Evolutionary conservation across 129 eudicot genomes (phyloP).

Genomic region (Escallonia rubra): DNA sequence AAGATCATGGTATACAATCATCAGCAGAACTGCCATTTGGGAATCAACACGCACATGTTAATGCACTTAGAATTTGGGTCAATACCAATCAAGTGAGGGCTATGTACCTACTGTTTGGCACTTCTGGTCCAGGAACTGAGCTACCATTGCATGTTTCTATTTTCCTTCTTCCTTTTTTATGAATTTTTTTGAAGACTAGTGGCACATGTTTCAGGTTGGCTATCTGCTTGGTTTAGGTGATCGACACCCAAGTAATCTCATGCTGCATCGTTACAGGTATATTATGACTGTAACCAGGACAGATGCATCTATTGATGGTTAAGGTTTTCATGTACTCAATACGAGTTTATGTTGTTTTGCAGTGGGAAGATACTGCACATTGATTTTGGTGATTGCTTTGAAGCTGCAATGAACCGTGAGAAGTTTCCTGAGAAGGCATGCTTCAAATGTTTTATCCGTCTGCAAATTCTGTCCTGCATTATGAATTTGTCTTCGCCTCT

Average conservation of each 20-base stretch:
- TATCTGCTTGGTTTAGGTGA: conserved; percentile 98
- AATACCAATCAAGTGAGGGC: no score
- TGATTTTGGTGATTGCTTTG: conserved; percentile 99
- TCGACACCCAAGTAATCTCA: conserved; percentile 99
- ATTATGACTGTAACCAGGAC: background rate
- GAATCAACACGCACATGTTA: no score
- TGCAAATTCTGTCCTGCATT: no score
- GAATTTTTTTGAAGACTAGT: background rate
- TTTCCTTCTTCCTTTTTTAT: background rate
- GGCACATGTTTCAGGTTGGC: conserved; percentile 64
- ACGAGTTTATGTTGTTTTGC: conserved; percentile 10
- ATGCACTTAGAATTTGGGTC: no score
- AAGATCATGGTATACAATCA: no score
- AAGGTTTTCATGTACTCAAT: conserved; percentile 8
- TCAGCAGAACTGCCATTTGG: no score
- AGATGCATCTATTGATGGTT: conserved; percentile 3
- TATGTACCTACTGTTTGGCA: no score
- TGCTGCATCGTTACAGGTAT: conserved; percentile 96
- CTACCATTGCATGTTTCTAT: background rate
- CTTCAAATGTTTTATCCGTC: background rate
- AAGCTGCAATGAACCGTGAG: conserved; percentile 98
- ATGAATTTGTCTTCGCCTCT: background rate
- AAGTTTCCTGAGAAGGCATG: conserved; percentile 94
- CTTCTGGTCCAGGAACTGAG: no score
- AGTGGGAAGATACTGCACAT: conserved; percentile 98